A percentile compares a stretch with the other conserved stretches of the same genome.
phyloP scores from a whole-genome alignment of 345 rosid genomes.

The Salix caprea region DNA sequence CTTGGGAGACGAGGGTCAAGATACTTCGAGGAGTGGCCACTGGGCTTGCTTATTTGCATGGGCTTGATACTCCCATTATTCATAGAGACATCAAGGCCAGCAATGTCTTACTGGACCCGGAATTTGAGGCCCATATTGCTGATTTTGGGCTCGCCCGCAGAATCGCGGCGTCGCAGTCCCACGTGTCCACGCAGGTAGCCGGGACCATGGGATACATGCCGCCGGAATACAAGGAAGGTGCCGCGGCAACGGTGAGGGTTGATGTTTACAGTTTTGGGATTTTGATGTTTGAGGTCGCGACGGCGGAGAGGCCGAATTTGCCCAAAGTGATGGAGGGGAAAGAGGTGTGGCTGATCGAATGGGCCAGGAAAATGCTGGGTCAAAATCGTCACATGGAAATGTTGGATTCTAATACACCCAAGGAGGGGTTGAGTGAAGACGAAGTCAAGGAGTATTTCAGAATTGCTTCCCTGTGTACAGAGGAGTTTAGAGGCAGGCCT shows the following conservation, averaged over 20 bases:
- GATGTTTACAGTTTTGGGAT: constrained; percentile 85
- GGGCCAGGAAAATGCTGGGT: constrained; percentile 46
- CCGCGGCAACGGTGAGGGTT: constrained; percentile 52
- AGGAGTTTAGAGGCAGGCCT: constrained; percentile 51
- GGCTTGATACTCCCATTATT: constrained; percentile 57
- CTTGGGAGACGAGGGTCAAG: constrained; percentile 56
- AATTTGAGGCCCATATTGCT: constrained; percentile 63
- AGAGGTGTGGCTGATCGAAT: constrained; percentile 51
- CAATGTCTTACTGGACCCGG: constrained; percentile 56
- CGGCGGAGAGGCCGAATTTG: constrained; percentile 62
- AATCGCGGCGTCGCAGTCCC: constrained; percentile 47
- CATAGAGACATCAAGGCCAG: constrained; percentile 89
- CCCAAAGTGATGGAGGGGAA: constrained; percentile 28
- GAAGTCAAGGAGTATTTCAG: constrained; percentile 48
- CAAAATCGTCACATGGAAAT: constrained; percentile 44
- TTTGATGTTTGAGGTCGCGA: constrained; percentile 68
- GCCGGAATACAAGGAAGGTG: constrained; percentile 81
- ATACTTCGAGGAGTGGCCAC: constrained; percentile 54
- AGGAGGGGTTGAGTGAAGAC: constrained; percentile 23
- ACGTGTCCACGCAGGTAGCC: constrained; percentile 88
- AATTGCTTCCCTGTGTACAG: constrained; percentile 56
- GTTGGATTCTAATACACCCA: constrained; percentile 30
- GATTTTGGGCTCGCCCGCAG: constrained; percentile 80
- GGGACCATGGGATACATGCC: constrained; percentile 99
- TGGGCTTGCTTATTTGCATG: constrained; percentile 69